Base-by-base conservation (phyloP, 2,329 filamentous ascomycete species). In the Fusarium nanum region DNA sequence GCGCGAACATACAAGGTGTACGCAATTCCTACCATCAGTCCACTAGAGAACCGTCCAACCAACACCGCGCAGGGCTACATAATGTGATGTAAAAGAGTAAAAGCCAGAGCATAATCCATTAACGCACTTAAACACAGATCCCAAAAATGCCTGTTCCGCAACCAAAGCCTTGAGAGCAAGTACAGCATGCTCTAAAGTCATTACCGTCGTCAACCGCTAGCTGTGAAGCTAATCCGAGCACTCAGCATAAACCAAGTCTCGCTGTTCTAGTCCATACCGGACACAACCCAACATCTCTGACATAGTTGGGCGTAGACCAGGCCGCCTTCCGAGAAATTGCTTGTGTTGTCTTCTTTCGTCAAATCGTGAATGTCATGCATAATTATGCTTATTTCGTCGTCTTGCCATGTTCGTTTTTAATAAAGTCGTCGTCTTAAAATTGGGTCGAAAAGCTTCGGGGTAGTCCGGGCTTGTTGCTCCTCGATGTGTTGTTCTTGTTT, bases 391-490 rank as follows among this genome's bases (percentile, higher is more conserved):
- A 52, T 65, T 61, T 62, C 60, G 62, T 68, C 52, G 68, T 70
- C 55, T 66, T 57, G 54, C 53, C 58, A 59, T 28, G 27, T 41
- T 71, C 50, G 40, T 60, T 52, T 64, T 68, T 45, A 20, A 16
- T 40, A 22, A 41, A 13, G 44, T 52, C 18, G 22, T 50, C 56
- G 23, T 44, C 46, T 72, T 67, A 79, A 56, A 79, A 80, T 49
- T 70, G 66, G 28, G 76, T 79, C 20, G 78, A 74, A 45, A 73
- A 78, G 68, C 77, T 79, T 69, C 78, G 75, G 37, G 74, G 73
- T 14, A 79, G 49, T 8, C 68, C 56, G 20, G 76, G 77, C 44
- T 78, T 79, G 48, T 57, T 73, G 59, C 57, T 68, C 60, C 74
- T 74, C 34, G 75, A 66, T 20, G 45, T 44, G 42, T 73, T 76